Conservation (phyloP, 257 asterid species). For the Fraxinus americana region DNA sequence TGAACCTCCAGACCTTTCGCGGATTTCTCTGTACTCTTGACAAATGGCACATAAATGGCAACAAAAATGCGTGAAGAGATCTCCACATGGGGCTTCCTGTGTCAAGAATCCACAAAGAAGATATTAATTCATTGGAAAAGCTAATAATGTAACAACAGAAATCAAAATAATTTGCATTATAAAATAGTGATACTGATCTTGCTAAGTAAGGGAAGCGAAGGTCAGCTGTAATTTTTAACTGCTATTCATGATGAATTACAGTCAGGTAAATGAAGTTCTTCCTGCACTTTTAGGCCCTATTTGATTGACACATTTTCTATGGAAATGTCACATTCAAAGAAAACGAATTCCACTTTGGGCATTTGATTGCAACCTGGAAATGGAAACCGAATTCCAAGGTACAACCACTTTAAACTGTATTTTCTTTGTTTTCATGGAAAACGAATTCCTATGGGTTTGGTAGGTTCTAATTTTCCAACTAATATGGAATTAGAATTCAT, state of each 20-base stretch:
- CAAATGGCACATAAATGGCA: conserved; percentile 92
- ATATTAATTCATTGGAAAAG: neutral
- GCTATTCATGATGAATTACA: neutral
- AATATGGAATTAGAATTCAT: no score
- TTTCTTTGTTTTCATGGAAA: no score
- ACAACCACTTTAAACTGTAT: no score
- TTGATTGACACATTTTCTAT: no score
- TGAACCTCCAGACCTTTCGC: conserved; percentile 57
- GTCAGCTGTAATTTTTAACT: neutral
- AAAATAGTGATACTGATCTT: neutral
- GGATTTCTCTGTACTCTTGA: conserved; percentile 92
- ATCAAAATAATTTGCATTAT: neutral
- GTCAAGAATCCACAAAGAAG: conserved; percentile 18
- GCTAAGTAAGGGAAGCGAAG: neutral
- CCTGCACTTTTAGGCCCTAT: neutral
- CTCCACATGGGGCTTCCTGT: conserved; percentile 97
- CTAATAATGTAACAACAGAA: neutral
- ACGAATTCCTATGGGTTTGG: no score
- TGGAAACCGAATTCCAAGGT: no score
- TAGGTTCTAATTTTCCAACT: no score
- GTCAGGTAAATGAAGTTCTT: neutral
- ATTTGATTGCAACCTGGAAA: no score
- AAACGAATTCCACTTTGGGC: no score
- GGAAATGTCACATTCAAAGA: no score
- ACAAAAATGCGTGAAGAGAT: conserved; percentile 75